Evolutionary conservation across 2,329 filamentous ascomycete genomes (phyloP).

Genomic region (Calcarisporium arbuscula): DNA sequence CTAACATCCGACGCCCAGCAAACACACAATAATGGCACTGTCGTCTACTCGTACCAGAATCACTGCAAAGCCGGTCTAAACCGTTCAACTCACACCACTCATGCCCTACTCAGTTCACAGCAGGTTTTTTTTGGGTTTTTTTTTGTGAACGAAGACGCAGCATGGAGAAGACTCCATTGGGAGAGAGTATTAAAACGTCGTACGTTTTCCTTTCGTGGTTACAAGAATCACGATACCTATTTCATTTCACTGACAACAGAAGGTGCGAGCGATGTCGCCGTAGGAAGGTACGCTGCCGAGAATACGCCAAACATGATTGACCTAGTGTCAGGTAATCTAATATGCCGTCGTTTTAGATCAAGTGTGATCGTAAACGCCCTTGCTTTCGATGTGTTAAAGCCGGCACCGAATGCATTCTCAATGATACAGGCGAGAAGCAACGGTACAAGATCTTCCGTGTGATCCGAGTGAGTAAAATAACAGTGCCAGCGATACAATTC

Average conservation of each 20-base stretch:
- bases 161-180: slow-evolving; percentile 28
- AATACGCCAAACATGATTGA: background rate
- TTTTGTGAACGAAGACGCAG: too few species aligned
- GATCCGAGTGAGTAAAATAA: too few species aligned
- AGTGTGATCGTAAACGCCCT: slow-evolving; percentile 45
- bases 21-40: too few species aligned
- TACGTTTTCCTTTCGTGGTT: slow-evolving; percentile 16
- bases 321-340: slow-evolving; percentile 13
- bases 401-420: slow-evolving; percentile 31
- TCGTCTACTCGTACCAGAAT: too few species aligned
- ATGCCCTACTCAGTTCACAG: too few species aligned
- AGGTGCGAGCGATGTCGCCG: slow-evolving; percentile 38
- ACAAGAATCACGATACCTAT: background rate
- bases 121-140: too few species aligned
- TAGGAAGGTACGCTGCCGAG: slow-evolving; percentile 27
- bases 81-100: too few species aligned
- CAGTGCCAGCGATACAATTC: slow-evolving; percentile 1
- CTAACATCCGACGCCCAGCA: too few species aligned
- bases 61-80: too few species aligned
- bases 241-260: background rate
- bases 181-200: slow-evolving; percentile 30
- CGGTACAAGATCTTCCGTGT: too few species aligned
- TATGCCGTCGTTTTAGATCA: slow-evolving; percentile 31
- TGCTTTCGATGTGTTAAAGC: slow-evolving; percentile 42
- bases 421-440: slow-evolving; percentile 35